Evolutionary conservation across 129 eudicot species (phyloP).

Genomic region (Chrysanthemum seticuspe): DNA sequence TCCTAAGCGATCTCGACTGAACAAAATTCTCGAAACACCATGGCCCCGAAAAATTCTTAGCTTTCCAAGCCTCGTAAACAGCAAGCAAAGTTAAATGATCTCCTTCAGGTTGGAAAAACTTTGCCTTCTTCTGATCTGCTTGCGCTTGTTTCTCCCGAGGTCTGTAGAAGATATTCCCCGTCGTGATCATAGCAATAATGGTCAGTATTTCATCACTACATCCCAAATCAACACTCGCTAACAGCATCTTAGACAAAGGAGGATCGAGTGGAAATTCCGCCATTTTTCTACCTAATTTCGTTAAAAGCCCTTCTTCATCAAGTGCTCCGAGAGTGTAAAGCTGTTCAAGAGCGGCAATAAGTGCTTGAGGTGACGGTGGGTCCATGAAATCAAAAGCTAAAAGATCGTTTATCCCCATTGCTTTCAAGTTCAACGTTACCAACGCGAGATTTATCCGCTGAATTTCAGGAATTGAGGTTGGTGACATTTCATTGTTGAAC

Average conservation of each 20-base stretch:
- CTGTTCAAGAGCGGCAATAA: slow-evolving; percentile 82
- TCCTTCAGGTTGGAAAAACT: slow-evolving; percentile 90
- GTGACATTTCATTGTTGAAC: slow-evolving; percentile 79
- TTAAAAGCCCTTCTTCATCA: slow-evolving; percentile 82
- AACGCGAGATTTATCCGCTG: slow-evolving; percentile 54
- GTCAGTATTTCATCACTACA: slow-evolving; percentile 95
- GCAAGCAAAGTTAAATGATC: slow-evolving; percentile 86
- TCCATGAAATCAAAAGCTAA: slow-evolving; percentile 86
- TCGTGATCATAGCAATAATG: slow-evolving; percentile 84
- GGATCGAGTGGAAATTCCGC: slow-evolving; percentile 92
- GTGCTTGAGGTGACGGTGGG: slow-evolving; percentile 83
- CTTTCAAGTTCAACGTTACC: slow-evolving; percentile 62
- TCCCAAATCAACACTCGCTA: slow-evolving; percentile 93
- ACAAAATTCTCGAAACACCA: slow-evolving; percentile 93
- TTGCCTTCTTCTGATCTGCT: slow-evolving; percentile 86
- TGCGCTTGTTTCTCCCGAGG: slow-evolving; percentile 95
- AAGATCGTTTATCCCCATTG: slow-evolving; percentile 87
- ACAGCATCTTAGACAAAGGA: slow-evolving; percentile 80
- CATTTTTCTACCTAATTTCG: slow-evolving; percentile 83
- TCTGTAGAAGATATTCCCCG: slow-evolving; percentile 82
- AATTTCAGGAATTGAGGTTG: slow-evolving; percentile 83
- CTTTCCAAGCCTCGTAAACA: slow-evolving; percentile 98
- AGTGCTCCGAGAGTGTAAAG: slow-evolving; percentile 83
- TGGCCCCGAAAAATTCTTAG: slow-evolving; percentile 75
- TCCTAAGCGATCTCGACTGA: slow-evolving; percentile 72